These are phyloP conservation scores for Cornus florida DNA, from an alignment of 148 eudicot species.

Conservation along the genomic window DNA sequence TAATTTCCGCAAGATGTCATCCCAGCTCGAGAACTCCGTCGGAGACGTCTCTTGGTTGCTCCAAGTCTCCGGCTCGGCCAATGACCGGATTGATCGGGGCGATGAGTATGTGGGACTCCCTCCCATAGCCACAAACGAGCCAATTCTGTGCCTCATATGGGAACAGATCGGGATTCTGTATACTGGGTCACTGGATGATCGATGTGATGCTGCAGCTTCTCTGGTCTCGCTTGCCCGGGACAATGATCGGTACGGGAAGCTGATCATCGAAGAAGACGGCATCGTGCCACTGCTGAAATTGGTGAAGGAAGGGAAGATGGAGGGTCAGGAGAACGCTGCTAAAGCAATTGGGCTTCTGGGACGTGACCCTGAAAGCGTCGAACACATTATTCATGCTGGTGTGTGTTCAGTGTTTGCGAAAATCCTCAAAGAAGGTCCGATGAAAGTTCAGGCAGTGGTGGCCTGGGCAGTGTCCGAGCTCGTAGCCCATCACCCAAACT, in stretches of 20 bases:
- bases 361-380: constrained; percentile 9
- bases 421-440: constrained; percentile 13
- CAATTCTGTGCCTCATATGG: constrained; percentile 17
- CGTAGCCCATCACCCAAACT: neutral
- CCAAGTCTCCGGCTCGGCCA: constrained; percentile 7
- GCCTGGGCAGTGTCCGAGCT: constrained; percentile 19
- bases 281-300: constrained; percentile 4
- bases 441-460: constrained; percentile 21
- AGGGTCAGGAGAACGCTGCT: constrained; percentile 13
- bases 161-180: constrained; percentile 6
- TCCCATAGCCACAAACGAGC: constrained; percentile 18
- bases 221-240: constrained; percentile 10
- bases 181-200: neutral
- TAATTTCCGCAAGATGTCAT: constrained; percentile 1
- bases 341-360: constrained; percentile 12
- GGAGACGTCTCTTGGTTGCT: constrained; percentile 15
- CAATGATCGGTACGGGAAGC: constrained; percentile 12
- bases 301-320: constrained; percentile 4
- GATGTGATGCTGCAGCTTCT: constrained; percentile 4
- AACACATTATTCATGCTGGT: neutral
- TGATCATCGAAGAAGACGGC: constrained; percentile 19
- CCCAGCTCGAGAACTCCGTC: constrained; percentile 13
- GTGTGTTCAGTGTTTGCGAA: constrained; percentile 9
- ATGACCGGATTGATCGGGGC: neutral
- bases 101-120: constrained; percentile 6